Evolutionary conservation across 169 alveolate species (phyloP), one percentile per base, ranked within the genome.

Genomic region (Plasmodium cynomolgi): DNA sequence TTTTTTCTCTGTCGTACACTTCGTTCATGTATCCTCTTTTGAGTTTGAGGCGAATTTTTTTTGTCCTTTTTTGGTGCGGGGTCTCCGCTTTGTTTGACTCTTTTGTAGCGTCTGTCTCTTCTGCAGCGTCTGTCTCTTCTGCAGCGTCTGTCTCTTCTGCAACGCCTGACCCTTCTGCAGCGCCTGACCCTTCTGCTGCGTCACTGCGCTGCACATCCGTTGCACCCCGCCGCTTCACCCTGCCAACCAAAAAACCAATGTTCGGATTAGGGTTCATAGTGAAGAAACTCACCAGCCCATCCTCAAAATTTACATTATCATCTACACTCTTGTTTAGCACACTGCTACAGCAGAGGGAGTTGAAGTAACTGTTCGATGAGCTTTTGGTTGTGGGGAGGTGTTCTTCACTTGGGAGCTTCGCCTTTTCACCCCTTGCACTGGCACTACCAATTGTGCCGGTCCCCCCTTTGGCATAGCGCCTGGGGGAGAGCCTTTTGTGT

Each of bases 1-100:
- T 56, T 44, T 90, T 90, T 68, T 90, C 94, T 34, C 74, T 80
- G 41, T 68, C 84, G 83, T 90, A 90, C 47, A 90, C 47, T 20
- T 90, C 94, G 62, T 90, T 90, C 83, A 90, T 34, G 31, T 81
- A 90, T 41, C 94, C 94, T 68, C 94, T 80, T 54, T 90, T 81
- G 8, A 90, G 79, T 39, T 37, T 90, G 41, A 90, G 71, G 33
- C 82, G 83, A 50, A 90, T 81, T 23, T 71, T 90, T 33, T 81
- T 23, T 23, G 68, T 83, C 13, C 29, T 56, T 41, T 75, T 39
- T n/a, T 58, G 71, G 2, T n/a, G 26, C 17, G 23, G 68, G 31
- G 34, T 31, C 29, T 26, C 33, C 41, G 29, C 7, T 13, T 29
- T 4, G 23, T 83, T 62, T 0, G 20, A 29, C 44, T 47, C 37